A percentile compares a stretch with the other conserved stretches of the same genome.
These are phyloP conservation scores for Albophoma yamanashiensis DNA, from an alignment of 2,329 filamentous ascomycete genomes.

Conservation along the genomic window DNA sequence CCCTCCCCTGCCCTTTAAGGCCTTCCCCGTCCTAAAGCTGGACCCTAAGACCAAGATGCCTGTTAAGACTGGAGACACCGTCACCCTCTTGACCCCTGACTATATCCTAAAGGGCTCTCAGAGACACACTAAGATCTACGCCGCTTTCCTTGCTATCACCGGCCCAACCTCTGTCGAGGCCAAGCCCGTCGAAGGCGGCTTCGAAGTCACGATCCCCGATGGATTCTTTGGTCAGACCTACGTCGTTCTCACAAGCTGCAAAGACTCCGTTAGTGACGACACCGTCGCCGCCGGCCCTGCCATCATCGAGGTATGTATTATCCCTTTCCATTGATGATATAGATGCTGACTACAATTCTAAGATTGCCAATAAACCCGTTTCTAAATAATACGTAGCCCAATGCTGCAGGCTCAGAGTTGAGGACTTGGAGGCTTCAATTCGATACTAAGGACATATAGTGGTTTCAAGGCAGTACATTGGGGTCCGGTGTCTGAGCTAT, in stretches of 20 bases:
- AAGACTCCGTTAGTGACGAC: constrained; percentile 19
- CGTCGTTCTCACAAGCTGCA: constrained; percentile 21
- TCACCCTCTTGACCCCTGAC: neutral
- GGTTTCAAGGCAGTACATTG: no score
- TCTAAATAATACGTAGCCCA: no score
- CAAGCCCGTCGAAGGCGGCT: constrained; percentile 2
- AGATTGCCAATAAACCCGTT: neutral
- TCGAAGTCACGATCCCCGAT: constrained; percentile 7
- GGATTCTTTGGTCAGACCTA: constrained; percentile 22
- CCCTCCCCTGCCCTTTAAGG: neutral
- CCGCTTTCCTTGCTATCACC: neutral
- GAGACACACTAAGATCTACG: neutral
- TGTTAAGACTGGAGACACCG: neutral
- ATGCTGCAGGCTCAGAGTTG: neutral
- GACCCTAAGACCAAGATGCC: neutral
- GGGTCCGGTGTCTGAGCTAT: no score
- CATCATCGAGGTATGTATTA: constrained; percentile 16
- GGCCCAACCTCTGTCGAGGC: constrained; percentile 4
- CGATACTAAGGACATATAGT: neutral
- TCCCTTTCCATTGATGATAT: neutral
- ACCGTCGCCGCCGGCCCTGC: constrained; percentile 23
- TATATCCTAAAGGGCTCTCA: neutral
- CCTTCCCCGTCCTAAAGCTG: neutral
- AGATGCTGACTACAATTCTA: neutral
- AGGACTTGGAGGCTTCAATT: neutral